Evolutionary conservation across 345 rosid genomes (phyloP), one percentile per base, ranked within the genome.

Genomic region (Passiflora organensis): DNA sequence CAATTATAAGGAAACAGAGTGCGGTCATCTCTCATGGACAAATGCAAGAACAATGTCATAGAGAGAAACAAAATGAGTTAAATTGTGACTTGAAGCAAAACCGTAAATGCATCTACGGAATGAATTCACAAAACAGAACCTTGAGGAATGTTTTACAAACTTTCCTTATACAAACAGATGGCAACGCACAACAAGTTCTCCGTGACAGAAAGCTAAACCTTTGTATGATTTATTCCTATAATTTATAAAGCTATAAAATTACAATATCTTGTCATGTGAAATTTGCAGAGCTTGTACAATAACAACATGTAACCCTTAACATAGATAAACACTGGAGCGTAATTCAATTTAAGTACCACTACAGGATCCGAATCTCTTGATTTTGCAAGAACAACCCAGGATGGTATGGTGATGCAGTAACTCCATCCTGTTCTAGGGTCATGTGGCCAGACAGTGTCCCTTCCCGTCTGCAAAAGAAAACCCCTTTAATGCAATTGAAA

Each of bases 311-410:
- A 69, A 64, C 56, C 67, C 60, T 58, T 61, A 55, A 37, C 53
- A 64, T 22, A 55, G 63, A 68, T 42, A 63, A 75, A 68, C 49
- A 50, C 44, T 37, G 43, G 49, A 73, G 56, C 55, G 50, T 49
- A 43, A 62, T 56, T 64, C 70, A 58, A 55, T 56, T 59, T 37
- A 63, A 66, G 61, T 94, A 94, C 99, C 97, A 89, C 99, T 12
- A 94, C 84, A 55, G 99, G 99, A 68, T 94, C 97, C 28, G 97
- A 83, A 67, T 87, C 84, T 77, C 83, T 85, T 55, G 96, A 84
- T 68, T 89, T 87, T 6, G 99, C 88, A 56, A 89, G 80, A 34
- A 89, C 81, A 37, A 72, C 75, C 99, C 99, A 94, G 0, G 96
- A 79, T 19, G 99, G 99, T 67, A 94, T 73, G 0, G 84, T 85